Evolutionary conservation across 139 green algal genomes (phyloP).

Genomic region (Tetraselmis chui): DNA sequence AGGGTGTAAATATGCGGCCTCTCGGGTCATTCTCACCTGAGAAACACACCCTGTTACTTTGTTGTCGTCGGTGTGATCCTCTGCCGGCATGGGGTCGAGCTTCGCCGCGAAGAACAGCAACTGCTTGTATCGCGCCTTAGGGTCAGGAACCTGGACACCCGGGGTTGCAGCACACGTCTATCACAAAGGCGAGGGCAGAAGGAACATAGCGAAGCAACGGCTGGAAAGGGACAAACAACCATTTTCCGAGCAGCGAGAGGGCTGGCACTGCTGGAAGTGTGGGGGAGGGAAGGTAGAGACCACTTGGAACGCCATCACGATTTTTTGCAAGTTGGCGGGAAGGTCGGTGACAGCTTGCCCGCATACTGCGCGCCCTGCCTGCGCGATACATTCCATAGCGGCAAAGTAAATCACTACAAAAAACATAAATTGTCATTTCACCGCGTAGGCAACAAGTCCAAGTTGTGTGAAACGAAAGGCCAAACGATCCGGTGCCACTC

Average conservation of each 20-base stretch:
- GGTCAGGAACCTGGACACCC: slow-evolving; percentile 57
- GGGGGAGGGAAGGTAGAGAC: slow-evolving; percentile 14
- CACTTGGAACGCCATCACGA: slow-evolving; percentile 70
- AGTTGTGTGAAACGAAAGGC: no score
- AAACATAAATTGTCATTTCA: no score
- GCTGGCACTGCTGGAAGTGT: background rate
- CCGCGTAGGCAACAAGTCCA: no score
- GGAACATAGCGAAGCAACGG: background rate
- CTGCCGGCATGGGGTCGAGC: slow-evolving; percentile 58
- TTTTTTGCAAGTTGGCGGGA: slow-evolving; percentile 60
- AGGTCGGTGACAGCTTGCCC: slow-evolving; percentile 21
- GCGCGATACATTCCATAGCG: slow-evolving; percentile 17
- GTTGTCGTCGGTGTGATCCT: slow-evolving; percentile 72
- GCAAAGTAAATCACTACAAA: no score
- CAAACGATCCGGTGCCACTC: no score
- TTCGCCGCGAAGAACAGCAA: slow-evolving; percentile 94
- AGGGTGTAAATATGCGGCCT: no score
- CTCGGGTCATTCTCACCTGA: slow-evolving; percentile 24
- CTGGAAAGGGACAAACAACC: background rate
- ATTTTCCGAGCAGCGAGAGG: background rate
- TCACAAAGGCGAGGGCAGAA: background rate
- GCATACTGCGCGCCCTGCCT: slow-evolving; percentile 38
- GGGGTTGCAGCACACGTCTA: background rate
- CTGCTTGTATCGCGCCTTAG: slow-evolving; percentile 91
- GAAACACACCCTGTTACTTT: slow-evolving; percentile 90